Conservation (phyloP, 1,139 yeast genomes). For the Sugiyamaella sp. region DNA sequence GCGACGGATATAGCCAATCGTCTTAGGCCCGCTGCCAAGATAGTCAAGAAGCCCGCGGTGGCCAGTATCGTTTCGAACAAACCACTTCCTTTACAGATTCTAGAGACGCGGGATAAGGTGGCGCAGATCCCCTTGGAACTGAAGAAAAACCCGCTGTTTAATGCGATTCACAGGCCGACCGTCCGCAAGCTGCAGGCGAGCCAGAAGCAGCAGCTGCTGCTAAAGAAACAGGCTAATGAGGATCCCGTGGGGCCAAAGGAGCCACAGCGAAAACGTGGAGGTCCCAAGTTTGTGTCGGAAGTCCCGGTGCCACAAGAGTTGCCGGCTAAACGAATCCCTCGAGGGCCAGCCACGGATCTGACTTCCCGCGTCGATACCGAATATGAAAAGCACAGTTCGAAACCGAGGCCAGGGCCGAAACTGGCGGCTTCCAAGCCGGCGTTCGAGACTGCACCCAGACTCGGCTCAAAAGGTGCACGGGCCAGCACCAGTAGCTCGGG, state of each 20-base stretch:
- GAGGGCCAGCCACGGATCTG: neutral
- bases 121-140: constrained; percentile 2
- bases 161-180: constrained; percentile 25
- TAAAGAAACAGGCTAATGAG: neutral
- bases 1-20: neutral
- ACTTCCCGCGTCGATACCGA: neutral
- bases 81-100: constrained; percentile 1
- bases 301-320: no score
- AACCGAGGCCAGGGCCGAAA: no score
- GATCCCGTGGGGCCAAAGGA: no score
- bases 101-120: neutral
- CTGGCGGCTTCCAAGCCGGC: neutral
- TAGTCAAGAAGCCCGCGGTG: neutral
- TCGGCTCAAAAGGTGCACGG: no score
- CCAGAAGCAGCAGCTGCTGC: neutral
- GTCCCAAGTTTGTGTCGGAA: no score
- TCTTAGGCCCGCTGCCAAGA: neutral
- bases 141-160: constrained; percentile 24
- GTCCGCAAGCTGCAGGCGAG: neutral
- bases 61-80: neutral
- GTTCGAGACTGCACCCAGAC: no score
- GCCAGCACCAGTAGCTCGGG: no score
- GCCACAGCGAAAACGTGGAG: no score
- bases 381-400: no score
- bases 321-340: neutral